These are phyloP conservation scores for Glycyrrhiza uralensis DNA, from an alignment of 306 rosid species.

Conservation along the genomic window DNA sequence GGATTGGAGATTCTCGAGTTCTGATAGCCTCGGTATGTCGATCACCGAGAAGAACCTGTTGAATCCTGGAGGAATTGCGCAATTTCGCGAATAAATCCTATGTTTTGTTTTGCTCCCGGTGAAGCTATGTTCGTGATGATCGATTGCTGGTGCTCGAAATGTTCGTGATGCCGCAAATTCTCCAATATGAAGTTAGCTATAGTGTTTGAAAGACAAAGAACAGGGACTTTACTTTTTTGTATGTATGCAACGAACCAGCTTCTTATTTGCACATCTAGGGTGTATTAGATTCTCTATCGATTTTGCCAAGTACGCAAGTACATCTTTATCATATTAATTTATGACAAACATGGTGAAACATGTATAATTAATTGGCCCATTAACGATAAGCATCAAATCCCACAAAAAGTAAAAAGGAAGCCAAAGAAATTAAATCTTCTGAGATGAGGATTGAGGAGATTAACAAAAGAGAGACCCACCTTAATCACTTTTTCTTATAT, in stretches of 20 bases:
- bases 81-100: too few relatives aligned
- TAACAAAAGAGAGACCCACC: constrained; percentile 23
- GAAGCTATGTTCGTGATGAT: too few relatives aligned
- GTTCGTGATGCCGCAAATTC: too few relatives aligned
- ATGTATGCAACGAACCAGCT: constrained; percentile 38
- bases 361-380: constrained; percentile 11
- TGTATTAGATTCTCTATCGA: constrained; percentile 40
- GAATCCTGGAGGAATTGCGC: too few relatives aligned
- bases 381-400: constrained; percentile 12
- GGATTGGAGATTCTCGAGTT: too few relatives aligned
- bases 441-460: not conserved
- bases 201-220: constrained; percentile 12
- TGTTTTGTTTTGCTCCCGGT: too few relatives aligned
- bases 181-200: constrained; percentile 25
- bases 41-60: too few relatives aligned
- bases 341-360: constrained; percentile 9
- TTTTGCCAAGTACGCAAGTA: constrained; percentile 28
- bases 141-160: too few relatives aligned
- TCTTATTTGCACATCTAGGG: constrained; percentile 36
- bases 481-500: not conserved
- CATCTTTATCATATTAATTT: constrained; percentile 20
- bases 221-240: constrained; percentile 22
- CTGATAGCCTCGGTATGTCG: too few relatives aligned
- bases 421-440: not conserved
- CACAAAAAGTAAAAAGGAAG: constrained; percentile 17